Evolutionary conservation across 306 rosid species (phyloP), one percentile per base, ranked within the genome.

Genomic region (Corylus heterophylla): DNA sequence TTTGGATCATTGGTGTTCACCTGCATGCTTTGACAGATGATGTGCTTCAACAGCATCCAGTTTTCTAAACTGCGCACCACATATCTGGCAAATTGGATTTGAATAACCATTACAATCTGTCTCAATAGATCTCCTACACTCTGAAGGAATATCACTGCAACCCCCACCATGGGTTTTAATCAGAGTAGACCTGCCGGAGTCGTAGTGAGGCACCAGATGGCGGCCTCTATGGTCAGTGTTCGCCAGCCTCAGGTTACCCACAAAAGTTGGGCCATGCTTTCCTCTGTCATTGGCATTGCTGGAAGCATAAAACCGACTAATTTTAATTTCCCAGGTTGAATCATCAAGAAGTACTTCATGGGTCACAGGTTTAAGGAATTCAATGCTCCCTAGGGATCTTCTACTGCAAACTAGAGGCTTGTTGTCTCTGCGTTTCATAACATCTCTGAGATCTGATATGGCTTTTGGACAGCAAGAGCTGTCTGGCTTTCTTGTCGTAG

Each of bases 21-120:
- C 92, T 81, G 91, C 84, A 68, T 87, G 88, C 22, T 77, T 44
- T 37, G 82, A 83, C 67, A 84, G 72, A 74, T 56, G 58, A 72
- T 87, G 88, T 64, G 75, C 77, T 79, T 87, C 90, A 76, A 77
- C 74, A 66, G 82, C 82, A 71, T 56, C 83, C 63, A 68, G 54
- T 17, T 79, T 72, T 37, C 69, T 76, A 1, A 80, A 75, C 67
- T 83, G 79, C 73, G 79, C 80, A 45, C 85, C 85, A 74, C 92
- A 88, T 62, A 52, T 83, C 35, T 67, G 66, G 74, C 92, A 88
- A 64, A 27, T 73, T 70, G 68, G 72, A 18, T 11, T 44, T 64
- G 83, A 67, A 58, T 61, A 37, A 29, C 39, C 55, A 77, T 78
- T 49, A 64, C 68, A 66, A 75, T 73, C 84, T 62, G 74, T 71